Conservation (phyloP, 116 monocot genomes). For the Papilionanthe hybrid region DNA sequence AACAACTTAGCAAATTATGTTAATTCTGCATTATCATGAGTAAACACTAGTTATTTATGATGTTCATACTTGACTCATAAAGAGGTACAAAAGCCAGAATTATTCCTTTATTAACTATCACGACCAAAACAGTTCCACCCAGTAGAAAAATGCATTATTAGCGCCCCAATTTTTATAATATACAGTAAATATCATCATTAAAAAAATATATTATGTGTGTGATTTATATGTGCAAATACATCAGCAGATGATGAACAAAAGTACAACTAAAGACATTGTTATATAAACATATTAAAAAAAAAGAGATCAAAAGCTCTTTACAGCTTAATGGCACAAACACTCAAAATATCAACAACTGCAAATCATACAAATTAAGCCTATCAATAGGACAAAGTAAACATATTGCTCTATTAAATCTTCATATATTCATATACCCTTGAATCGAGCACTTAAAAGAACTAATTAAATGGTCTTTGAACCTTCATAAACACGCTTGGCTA, state of each 20-base stretch:
- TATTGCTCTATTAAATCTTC: neutral
- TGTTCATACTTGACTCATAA: slow-evolving; percentile 42
- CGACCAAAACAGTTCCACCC: slow-evolving; percentile 86
- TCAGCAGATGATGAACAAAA: neutral
- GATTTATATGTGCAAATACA: neutral
- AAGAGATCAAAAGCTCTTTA: neutral
- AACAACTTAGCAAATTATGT: too few species aligned
- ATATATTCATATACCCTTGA: neutral
- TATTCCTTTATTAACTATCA: slow-evolving; percentile 87
- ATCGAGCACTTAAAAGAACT: neutral
- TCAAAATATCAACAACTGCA: neutral
- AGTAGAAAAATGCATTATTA: slow-evolving; percentile 8
- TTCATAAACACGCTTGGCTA: neutral
- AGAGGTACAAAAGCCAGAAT: slow-evolving; percentile 81
- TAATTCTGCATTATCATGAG: too few species aligned
- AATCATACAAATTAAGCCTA: neutral
- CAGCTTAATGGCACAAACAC: neutral
- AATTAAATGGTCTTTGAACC: neutral
- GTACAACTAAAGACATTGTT: neutral
- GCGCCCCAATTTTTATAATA: neutral
- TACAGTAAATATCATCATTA: neutral
- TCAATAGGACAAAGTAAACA: neutral
- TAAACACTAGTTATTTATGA: neutral
- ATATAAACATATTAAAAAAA: neutral
- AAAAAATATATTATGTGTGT: neutral